Conservation (phyloP, 2,329 filamentous ascomycete genomes). For the Zasmidium cellare region DNA sequence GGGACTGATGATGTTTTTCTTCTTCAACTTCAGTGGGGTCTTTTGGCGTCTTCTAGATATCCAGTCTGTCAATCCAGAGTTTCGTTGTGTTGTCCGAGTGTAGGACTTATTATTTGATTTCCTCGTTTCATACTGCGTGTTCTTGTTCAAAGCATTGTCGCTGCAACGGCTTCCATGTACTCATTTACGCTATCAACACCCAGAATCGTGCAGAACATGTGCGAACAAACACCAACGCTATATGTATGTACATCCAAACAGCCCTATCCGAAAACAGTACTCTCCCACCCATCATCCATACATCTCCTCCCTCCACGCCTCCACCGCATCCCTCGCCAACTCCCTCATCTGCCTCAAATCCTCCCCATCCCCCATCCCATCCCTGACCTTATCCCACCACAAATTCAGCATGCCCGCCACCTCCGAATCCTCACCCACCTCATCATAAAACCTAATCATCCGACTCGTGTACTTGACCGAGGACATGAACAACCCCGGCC, state of each 20-base stretch:
- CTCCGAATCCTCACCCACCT: slow-evolving; percentile 24
- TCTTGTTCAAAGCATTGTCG: no score
- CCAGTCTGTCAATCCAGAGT: background rate
- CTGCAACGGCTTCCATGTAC: no score
- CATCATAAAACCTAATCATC: slow-evolving; percentile 35
- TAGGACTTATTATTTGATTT: no score
- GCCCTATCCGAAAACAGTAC: no score
- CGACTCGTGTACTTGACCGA: slow-evolving; percentile 37
- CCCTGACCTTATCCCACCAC: slow-evolving; percentile 33
- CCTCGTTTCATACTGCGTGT: no score
- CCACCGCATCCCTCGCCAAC: slow-evolving; percentile 24
- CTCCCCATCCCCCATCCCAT: slow-evolving; percentile 24
- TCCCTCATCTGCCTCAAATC: slow-evolving; percentile 30
- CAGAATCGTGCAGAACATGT: no score
- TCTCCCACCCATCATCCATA: background rate
- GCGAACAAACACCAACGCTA: no score
- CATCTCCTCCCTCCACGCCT: slow-evolving; percentile 15
- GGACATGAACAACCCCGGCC: slow-evolving; percentile 33
- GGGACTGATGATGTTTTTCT: background rate
- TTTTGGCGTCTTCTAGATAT: background rate
- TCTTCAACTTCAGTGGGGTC: background rate
- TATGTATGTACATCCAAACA: no score
- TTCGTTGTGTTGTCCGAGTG: no score
- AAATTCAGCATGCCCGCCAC: slow-evolving; percentile 24
- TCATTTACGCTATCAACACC: no score